These are phyloP conservation scores for Manihot esculenta DNA, from an alignment of 441 rosid genomes.

Conservation along the genomic window DNA sequence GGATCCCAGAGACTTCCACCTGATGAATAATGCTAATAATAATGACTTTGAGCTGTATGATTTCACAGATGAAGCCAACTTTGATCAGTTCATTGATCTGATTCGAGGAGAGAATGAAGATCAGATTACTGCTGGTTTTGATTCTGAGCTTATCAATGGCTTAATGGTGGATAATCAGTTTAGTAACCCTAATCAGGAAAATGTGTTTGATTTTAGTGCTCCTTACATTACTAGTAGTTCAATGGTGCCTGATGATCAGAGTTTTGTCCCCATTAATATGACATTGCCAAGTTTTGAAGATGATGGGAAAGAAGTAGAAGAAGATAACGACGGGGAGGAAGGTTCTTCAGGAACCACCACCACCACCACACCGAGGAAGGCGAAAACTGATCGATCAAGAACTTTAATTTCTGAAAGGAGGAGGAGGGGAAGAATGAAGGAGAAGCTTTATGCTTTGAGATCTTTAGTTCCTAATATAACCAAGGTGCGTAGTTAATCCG, in stretches of 20 bases:
- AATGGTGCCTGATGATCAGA: conserved; percentile 34
- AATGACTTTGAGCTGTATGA: conserved; percentile 43
- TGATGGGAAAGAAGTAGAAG: conserved; percentile 22
- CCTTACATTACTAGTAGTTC: conserved; percentile 1
- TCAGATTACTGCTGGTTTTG: conserved; percentile 24
- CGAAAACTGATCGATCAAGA: conserved; percentile 61
- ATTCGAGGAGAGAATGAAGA: conserved; percentile 53
- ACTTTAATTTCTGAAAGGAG: conserved; percentile 69
- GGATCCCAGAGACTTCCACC: not conserved
- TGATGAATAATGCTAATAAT: conserved; percentile 13
- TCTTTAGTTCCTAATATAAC: conserved; percentile 88
- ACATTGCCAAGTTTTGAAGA: conserved; percentile 34
- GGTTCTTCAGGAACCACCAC: conserved; percentile 47
- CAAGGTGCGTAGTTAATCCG: conserved; percentile 50
- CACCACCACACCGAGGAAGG: conserved; percentile 31
- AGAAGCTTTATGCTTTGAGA: conserved; percentile 79
- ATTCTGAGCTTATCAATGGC: conserved; percentile 39
- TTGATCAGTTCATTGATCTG: conserved; percentile 56
- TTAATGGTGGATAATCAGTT: conserved; percentile 36
- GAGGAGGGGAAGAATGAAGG: conserved; percentile 84
- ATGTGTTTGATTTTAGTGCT: conserved; percentile 23
- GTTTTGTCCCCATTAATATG: conserved; percentile 24
- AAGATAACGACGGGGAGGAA: conserved; percentile 37
- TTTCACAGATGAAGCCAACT: conserved; percentile 52
- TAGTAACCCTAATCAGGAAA: conserved; percentile 31